These are phyloP conservation scores for Diaporthe nobilis DNA, from an alignment of 2,329 filamentous ascomycete genomes.

Conservation along the genomic window DNA sequence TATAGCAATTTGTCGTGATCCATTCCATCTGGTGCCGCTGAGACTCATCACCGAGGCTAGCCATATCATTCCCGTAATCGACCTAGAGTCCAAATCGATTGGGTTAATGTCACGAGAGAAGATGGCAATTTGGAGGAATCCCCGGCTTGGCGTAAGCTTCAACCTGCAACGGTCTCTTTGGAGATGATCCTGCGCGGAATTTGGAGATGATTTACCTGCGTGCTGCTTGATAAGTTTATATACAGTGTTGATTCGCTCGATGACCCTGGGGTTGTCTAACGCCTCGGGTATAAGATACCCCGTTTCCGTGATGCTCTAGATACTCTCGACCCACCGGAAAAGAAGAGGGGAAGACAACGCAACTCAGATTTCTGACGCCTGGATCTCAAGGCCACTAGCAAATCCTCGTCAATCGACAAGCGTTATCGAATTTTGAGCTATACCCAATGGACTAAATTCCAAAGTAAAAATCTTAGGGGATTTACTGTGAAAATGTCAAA, in stretches of 20 bases:
- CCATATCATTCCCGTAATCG: neutral
- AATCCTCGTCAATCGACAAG: no score
- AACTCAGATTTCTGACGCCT: neutral
- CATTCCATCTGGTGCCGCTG: neutral
- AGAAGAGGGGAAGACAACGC: conserved; percentile 15
- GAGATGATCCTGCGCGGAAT: neutral
- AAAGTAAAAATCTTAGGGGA: fast-evolving
- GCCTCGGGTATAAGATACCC: conserved; percentile 17
- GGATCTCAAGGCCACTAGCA: neutral
- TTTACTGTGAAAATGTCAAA: neutral
- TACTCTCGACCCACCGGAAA: neutral
- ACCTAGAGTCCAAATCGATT: neutral
- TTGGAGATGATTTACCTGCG: neutral
- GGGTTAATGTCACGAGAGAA: neutral
- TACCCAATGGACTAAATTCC: fast-evolving
- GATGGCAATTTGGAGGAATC: no score
- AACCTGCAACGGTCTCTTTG: neutral
- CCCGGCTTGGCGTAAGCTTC: neutral
- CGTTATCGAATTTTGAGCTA: fast-evolving
- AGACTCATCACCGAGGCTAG: neutral
- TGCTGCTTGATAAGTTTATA: neutral
- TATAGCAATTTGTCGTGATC: neutral
- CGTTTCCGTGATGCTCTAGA: conserved; percentile 12
- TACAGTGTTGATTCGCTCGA: neutral
- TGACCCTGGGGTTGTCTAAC: no score